Evolutionary conservation across 169 alveolate species (phyloP).

Genomic region (Toxoplasma gondii): DNA sequence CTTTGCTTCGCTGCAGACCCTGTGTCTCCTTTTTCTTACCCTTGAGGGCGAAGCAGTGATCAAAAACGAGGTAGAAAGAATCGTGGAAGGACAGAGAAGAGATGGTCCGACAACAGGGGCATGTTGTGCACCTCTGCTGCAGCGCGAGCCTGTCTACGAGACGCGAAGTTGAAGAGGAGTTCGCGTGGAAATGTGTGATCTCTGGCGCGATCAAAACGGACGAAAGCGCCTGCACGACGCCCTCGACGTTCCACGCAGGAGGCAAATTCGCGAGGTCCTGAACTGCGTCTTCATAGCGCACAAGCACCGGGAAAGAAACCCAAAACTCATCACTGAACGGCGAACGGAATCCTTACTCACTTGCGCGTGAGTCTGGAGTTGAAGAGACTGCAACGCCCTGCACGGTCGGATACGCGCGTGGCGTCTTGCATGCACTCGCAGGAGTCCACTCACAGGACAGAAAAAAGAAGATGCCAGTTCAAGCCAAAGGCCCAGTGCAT

Average conservation of each 20-base stretch:
- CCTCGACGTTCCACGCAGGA: background rate
- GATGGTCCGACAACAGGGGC: background rate
- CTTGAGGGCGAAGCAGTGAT: conserved; percentile 47
- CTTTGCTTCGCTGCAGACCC: too few species aligned
- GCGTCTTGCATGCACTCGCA: too few species aligned
- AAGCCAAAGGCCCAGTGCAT: too few species aligned
- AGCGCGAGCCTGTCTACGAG: background rate
- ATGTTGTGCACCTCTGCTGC: background rate
- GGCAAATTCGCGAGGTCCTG: background rate
- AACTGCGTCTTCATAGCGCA: background rate
- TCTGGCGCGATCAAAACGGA: background rate
- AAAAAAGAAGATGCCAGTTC: too few species aligned
- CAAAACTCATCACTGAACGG: too few species aligned
- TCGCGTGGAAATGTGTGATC: too few species aligned
- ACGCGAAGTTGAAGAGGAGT: background rate
- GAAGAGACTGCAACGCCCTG: too few species aligned
- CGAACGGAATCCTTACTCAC: too few species aligned
- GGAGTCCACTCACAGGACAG: too few species aligned
- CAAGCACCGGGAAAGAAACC: too few species aligned
- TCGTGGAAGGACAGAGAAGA: background rate
- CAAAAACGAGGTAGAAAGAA: conserved; percentile 35
- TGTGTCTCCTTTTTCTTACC: background rate
- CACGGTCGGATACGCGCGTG: too few species aligned
- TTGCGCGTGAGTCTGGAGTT: too few species aligned
- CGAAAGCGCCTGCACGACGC: background rate